phyloP scores from a whole-genome alignment of 176 grass and related monocot genomes.

The Dactylis glomerata region DNA sequence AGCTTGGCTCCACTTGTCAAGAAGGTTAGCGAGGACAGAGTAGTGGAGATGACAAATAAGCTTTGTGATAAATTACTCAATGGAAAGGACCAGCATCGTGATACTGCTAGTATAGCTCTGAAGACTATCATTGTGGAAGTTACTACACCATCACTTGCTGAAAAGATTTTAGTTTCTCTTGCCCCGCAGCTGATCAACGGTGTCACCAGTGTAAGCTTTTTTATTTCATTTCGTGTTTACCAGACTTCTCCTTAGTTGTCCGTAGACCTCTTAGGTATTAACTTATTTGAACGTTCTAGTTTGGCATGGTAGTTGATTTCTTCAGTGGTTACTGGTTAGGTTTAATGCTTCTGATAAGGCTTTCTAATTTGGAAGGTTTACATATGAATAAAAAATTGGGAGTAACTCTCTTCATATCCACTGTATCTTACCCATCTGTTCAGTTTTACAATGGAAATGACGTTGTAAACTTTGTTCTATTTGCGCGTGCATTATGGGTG shows the following conservation, averaged over 20 bases:
- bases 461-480: neutral
- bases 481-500: neutral
- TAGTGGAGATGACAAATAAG: constrained; percentile 89
- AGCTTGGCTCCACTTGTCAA: constrained; percentile 96
- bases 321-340: neutral
- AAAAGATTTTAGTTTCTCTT: constrained; percentile 83
- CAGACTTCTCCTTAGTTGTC: neutral
- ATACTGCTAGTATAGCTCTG: constrained; percentile 96
- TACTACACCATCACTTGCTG: constrained; percentile 74
- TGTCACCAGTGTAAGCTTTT: constrained; percentile 64
- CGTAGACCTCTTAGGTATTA: neutral
- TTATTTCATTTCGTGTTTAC: neutral
- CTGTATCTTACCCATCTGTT: neutral
- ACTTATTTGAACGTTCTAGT: neutral
- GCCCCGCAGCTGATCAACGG: constrained; percentile 77
- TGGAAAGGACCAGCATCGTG: constrained; percentile 97
- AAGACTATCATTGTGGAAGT: constrained; percentile 95
- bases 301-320: neutral
- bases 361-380: neutral
- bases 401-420: neutral
- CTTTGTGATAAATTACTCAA: constrained; percentile 92
- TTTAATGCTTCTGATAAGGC: neutral
- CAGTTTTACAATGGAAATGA: neutral
- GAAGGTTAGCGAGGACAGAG: constrained; percentile 85
- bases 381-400: neutral